Conservation (phyloP, 2,329 filamentous ascomycete species). For the Fusarium miscanthi region DNA sequence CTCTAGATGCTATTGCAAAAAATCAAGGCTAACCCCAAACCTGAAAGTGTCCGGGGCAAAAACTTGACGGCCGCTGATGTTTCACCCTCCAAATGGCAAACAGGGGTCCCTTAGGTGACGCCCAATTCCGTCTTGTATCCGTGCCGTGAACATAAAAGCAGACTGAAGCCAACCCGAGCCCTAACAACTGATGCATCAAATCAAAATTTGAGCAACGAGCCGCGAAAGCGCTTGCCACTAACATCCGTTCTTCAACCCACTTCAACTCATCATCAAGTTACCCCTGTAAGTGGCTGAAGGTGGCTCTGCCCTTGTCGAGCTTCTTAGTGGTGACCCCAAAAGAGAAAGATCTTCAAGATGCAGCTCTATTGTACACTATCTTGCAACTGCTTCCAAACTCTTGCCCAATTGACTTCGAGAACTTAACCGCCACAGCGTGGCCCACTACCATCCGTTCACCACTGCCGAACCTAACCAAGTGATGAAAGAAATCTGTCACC, state of each 20-base stretch:
- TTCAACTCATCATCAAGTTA: background rate
- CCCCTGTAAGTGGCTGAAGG: slow-evolving; percentile 14
- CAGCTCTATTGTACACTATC: slow-evolving; percentile 4
- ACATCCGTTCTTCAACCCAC: slow-evolving; percentile 2
- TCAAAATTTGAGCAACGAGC: slow-evolving; percentile 1
- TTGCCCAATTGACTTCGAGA: slow-evolving; percentile 6
- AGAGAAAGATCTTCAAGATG: slow-evolving; percentile 24
- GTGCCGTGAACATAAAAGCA: background rate
- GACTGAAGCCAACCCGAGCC: slow-evolving; percentile 2
- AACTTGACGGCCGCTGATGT: background rate
- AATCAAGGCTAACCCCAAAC: background rate
- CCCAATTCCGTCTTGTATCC: slow-evolving; percentile 8
- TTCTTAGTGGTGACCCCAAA: slow-evolving; percentile 4
- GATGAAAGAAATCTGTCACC: slow-evolving; percentile 4
- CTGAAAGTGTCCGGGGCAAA: slow-evolving; percentile 9
- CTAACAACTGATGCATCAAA: slow-evolving; percentile 17
- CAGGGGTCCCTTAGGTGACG: background rate
- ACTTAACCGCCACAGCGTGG: slow-evolving; percentile 17
- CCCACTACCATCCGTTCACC: slow-evolving; percentile 14
- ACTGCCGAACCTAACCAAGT: slow-evolving; percentile 7
- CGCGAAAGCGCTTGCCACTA: slow-evolving; percentile 16
- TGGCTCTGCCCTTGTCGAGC: background rate
- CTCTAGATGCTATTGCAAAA: background rate
- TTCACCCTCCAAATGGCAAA: background rate
- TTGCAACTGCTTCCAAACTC: background rate